Evolutionary conservation across 768 basidiomycete genomes (phyloP).

Genomic region (Mycena rosella): DNA sequence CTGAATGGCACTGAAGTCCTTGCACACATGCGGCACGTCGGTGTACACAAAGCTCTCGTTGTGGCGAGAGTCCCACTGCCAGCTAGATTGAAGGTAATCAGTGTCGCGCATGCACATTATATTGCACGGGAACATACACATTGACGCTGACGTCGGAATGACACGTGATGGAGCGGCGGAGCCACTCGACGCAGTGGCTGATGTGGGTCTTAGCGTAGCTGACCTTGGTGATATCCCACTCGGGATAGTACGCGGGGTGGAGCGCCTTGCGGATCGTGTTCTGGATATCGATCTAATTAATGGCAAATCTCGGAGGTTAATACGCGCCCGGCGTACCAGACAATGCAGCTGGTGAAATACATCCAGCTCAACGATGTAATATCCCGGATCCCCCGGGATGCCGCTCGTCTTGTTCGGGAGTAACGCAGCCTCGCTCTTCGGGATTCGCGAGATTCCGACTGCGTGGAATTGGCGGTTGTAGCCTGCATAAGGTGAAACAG

Average conservation of each 20-base stretch:
- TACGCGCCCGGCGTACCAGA: background rate
- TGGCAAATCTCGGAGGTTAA: no score
- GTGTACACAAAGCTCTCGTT: no score
- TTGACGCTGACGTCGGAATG: slow-evolving; percentile 27
- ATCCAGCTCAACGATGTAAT: slow-evolving; percentile 31
- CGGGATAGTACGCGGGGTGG: slow-evolving; percentile 8
- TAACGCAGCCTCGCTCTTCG: background rate
- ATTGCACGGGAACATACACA: slow-evolving; percentile 11
- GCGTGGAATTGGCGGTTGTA: no score
- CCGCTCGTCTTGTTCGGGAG: slow-evolving; percentile 14
- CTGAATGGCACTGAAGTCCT: no score
- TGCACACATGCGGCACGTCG: no score
- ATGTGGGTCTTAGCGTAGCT: background rate
- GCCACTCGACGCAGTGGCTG: slow-evolving; percentile 21
- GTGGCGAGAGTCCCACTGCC: slow-evolving; percentile 30
- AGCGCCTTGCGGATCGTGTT: slow-evolving; percentile 18
- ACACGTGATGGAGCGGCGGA: slow-evolving; percentile 32
- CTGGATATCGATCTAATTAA: background rate
- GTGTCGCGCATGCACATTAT: background rate
- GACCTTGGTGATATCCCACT: background rate
- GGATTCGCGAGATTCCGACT: slow-evolving; percentile 15
- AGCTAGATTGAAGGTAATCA: background rate
- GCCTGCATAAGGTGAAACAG: no score
- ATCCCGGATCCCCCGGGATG: slow-evolving; percentile 33
- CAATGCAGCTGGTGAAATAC: slow-evolving; percentile 38